Percentiles rank a stretch among this genome's conserved stretches.
phyloP scores from a whole-genome alignment of 116 monocot species.

The Iris pallida region DNA sequence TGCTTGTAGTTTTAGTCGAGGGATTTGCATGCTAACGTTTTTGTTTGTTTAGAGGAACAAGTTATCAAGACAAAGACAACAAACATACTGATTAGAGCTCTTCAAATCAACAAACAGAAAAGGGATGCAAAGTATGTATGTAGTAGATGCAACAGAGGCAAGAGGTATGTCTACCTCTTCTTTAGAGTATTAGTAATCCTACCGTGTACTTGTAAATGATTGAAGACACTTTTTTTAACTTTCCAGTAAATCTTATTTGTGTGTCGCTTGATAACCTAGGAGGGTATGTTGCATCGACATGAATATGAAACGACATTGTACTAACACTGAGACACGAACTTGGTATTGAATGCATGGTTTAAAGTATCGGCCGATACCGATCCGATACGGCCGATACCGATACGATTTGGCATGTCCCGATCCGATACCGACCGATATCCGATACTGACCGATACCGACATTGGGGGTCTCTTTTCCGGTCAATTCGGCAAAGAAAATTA shows the following conservation, averaged over 20 bases:
- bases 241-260: background rate
- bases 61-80: conserved; percentile 70
- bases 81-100: conserved; percentile 85
- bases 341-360: too few species aligned
- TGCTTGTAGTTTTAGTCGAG: background rate
- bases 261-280: background rate
- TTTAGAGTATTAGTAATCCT: background rate
- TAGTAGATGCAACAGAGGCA: conserved; percentile 41
- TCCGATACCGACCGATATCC: too few species aligned
- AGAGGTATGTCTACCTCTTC: conserved; percentile 38
- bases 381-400: too few species aligned
- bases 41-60: conserved; percentile 62
- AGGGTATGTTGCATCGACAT: background rate
- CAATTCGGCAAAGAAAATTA: too few species aligned
- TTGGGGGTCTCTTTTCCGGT: too few species aligned
- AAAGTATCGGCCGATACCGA: too few species aligned
- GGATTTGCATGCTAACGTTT: background rate
- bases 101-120: conserved; percentile 63
- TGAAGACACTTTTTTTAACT: background rate
- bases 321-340: too few species aligned
- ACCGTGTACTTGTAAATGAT: background rate
- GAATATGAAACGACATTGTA: background rate
- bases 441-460: too few species aligned
- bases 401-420: too few species aligned
- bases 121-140: conserved; percentile 46